These are phyloP conservation scores for Ligustrum vulgare DNA, from an alignment of 257 asterid species.

Conservation along the genomic window DNA sequence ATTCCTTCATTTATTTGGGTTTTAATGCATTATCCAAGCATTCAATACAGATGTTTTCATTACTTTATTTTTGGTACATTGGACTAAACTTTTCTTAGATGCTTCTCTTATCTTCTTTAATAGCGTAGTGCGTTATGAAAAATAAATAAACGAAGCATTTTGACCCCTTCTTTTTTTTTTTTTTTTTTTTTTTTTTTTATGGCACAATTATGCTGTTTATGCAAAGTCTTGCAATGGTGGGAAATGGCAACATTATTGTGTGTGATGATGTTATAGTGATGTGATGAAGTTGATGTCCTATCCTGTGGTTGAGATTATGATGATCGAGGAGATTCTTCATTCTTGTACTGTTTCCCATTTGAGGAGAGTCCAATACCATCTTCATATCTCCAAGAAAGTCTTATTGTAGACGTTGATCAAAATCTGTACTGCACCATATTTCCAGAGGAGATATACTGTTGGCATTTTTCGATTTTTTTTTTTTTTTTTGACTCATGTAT, in stretches of 20 bases:
- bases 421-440: background rate
- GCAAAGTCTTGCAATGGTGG: background rate
- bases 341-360: conserved; percentile 19
- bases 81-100: no score
- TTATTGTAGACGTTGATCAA: background rate
- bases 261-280: background rate
- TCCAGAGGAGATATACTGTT: background rate
- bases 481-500: no score
- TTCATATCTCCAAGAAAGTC: background rate
- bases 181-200: background rate
- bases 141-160: background rate
- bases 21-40: background rate
- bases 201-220: background rate
- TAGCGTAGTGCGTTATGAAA: no score
- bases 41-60: no score
- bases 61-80: background rate
- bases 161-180: background rate
- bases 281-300: conserved; percentile 14
- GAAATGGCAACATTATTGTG: background rate
- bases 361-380: conserved; percentile 4
- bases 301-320: conserved; percentile 24
- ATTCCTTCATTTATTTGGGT: background rate
- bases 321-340: conserved; percentile 25
- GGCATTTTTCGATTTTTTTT: conserved; percentile 18
- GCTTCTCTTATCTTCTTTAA: no score